Evolutionary conservation across 2,329 filamentous ascomycete species (phyloP), one percentile per base, ranked within the genome.

Genomic region (Mycogone perniciosa): DNA sequence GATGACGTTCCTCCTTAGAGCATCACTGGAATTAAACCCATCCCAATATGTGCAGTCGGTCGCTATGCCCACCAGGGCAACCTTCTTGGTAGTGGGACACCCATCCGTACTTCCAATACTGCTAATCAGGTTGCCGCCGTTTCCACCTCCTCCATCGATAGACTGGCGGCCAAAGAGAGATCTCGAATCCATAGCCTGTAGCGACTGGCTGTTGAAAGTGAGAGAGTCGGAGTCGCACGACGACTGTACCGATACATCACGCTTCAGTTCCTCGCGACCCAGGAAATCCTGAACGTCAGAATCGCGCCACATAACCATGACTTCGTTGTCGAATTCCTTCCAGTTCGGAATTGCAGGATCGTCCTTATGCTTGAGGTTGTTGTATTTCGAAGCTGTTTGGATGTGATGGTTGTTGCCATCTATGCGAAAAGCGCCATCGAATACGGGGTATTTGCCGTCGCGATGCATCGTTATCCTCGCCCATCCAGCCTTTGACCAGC

Each of bases 281-380:
- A 41, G 51, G 30, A 50, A 53, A n/a, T 59, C 56, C 31, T 72
- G 66, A 62, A 96, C 82, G 66, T 99, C 93, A 30, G 90, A 95
- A 64, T 97, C 91, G 57, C 91, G 82, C 78, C 89, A 97, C 1
- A 96, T 79, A 34, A 96, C 77, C 91, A 99, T 93, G 63, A 81
- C 86, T 54, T 95, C 88, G 31, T 84, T 79, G 4, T 72, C 68
- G 31, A 75, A 64, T 31, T 71, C 67, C 30, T 63, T 57, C 10
- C 78, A 71, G 6, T 64, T 57, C 9, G 78, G 70, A 8, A 88
- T 66, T 29, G 78, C 72, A 2, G 90, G 88, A 65, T 99, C 93
- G 41, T 84, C 72, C 26, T 72, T 66, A 54, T 89, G 81, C 62
- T 81, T 85, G 42, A 88, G 90, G 57, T 81, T 76, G 64, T 81